Base-by-base conservation (phyloP, 177 flowering plant genomes). In the Vitis hybrid region DNA sequence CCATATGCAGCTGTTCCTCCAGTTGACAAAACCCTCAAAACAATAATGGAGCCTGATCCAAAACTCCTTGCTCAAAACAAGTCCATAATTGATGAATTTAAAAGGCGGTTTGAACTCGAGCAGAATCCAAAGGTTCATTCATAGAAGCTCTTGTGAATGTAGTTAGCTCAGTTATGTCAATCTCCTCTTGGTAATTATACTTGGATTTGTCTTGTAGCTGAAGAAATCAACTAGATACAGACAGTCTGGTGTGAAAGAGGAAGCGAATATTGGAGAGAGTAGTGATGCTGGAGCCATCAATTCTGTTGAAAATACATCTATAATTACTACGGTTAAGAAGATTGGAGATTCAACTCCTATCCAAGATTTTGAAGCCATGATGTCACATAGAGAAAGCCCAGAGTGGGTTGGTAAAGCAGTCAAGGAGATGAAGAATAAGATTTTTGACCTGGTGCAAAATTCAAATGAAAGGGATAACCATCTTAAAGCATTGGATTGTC, bases 311-410 rank as follows among this genome's bases (percentile, higher is more conserved):
- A 67, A 64, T 50, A 69, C 76, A 56, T 70, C 87, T 50, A 1
- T n/a, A n/a, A 62, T 60, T 60, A 80, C 78, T 27, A 40, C 0
- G 54, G 79, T 84, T 79, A 91, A 83, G 52, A 77, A 78, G 63
- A 79, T 93, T 67, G 88, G 97, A 24, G 77, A 83, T 62, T 57
- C 65, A 68, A 85, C 82, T 64, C 95, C 98, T 54, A 77, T 90
- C 35, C 80, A 89, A 79, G 99, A 95, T 80, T 95, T 93, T 80
- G 97, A 93, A 80, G 84, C 96, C 59, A 90, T 93, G 97, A 82
- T 93, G 78, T 79, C 89, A 4, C 90, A 92, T 6, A 87, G 93
- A 78, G 98, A 91, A 75, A 79, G 83, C 68, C 75, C 88, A 35
- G 81, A 86, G 15, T 93, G 94, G 93, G 84, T 91, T 60, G 64